Percentiles rank a stretch among this genome's conserved stretches.
These are phyloP conservation scores for Orbilia blumenaviensis DNA, from an alignment of 2,329 filamentous ascomycete species.

Conservation along the genomic window DNA sequence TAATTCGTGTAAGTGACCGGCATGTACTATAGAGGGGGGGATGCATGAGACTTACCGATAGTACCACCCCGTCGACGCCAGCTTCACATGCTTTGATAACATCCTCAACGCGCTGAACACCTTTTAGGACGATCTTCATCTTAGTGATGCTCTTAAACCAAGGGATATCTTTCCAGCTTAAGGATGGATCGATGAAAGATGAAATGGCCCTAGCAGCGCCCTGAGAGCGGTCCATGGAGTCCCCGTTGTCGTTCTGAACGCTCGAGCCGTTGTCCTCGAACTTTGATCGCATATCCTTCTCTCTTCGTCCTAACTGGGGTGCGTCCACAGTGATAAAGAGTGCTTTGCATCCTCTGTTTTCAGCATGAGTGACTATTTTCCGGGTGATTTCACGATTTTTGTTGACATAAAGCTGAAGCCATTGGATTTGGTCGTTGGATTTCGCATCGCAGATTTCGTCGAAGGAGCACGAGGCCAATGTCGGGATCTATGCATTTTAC, in stretches of 20 bases:
- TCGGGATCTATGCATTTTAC: conserved; percentile 72
- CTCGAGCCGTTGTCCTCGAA: conserved; percentile 77
- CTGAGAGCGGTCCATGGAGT: conserved; percentile 82
- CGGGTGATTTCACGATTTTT: conserved; percentile 91
- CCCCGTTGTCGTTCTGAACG: conserved; percentile 75
- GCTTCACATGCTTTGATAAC: conserved; percentile 84
- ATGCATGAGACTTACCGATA: conserved; percentile 66
- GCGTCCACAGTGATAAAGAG: conserved; percentile 99
- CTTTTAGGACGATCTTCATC: conserved; percentile 97
- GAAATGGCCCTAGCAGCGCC: conserved; percentile 94
- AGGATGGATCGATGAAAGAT: conserved; percentile 92
- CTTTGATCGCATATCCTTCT: conserved; percentile 71
- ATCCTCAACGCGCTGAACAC: conserved; percentile 94
- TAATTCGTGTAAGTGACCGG: neutral
- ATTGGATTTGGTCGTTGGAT: conserved; percentile 83
- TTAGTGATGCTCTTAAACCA: conserved; percentile 91
- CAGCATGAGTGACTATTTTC: conserved; percentile 89
- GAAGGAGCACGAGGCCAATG: conserved; percentile 93
- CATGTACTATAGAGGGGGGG: neutral
- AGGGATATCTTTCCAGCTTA: conserved; percentile 91
- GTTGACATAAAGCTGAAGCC: conserved; percentile 98
- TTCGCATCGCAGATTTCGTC: conserved; percentile 94
- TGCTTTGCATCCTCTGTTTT: conserved; percentile 88
- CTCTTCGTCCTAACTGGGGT: conserved; percentile 89
- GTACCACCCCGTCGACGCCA: conserved; percentile 86